Base-by-base conservation (phyloP, 345 rosid species). In the Populus ilicifolia region DNA sequence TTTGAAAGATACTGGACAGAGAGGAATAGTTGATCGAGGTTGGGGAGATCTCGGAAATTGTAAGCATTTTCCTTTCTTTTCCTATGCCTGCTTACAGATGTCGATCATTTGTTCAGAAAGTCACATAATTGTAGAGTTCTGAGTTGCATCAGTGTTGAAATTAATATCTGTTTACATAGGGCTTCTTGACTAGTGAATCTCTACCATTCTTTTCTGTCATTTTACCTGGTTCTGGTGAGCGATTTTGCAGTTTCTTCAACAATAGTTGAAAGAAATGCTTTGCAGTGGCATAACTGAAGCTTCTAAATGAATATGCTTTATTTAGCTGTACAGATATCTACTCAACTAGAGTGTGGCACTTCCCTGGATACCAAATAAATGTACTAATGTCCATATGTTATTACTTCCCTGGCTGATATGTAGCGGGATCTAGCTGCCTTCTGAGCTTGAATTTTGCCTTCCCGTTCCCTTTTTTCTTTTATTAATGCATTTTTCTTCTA, bases 31-130 rank as follows among this genome's bases (percentile, higher is more conserved):
- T 78, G 97, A 87, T 84, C 89, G 91, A 80, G 99, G 99, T 56
- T 96, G 99, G 99, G 98, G 95, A 74, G 94, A 86, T 84, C 91
- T 96, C 29, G 99, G 99, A 77, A 90, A 83, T 46, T 27, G 99
- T 96, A 79, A 87, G 97, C 81, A 70, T 65, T 71, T 83, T 75
- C 36, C 62, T 74, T 74, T 74, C 69, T 71, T 36, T 70, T n/a
- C 36, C 21, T 14, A 10, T 46, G 64, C 44, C 5, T 67, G 23
- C 27, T 75, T 70, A 25, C 38, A 36, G 21, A 23, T 64, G 20
- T 11, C 11, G 27, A n/a, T 56, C 62, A 56, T 27, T 8, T n/a
- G 10, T n/a, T n/a, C 29, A 59, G 25, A 9, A 23, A 59, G 16
- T 59, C 14, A n/a, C 13, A 1, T 10, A 18, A 33, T 65, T 4